phyloP scores from a whole-genome alignment of 148 eudicot species.

The Chenopodium suecicum region DNA sequence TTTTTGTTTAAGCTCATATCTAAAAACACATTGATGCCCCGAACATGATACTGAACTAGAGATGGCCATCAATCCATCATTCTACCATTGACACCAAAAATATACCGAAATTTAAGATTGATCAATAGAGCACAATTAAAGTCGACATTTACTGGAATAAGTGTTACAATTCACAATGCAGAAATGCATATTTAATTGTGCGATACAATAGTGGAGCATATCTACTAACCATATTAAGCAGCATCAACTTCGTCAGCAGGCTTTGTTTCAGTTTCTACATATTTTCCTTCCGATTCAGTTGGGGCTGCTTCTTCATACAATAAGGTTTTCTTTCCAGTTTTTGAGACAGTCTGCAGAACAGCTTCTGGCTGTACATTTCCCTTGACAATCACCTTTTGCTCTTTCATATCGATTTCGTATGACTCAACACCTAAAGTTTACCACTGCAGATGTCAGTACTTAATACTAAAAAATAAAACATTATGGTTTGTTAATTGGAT shows the following conservation, averaged over 20 bases:
- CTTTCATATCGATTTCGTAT: conserved; percentile 59
- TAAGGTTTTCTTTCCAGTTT: conserved; percentile 80
- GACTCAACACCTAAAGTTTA: conserved; percentile 64
- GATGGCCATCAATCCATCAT: no score
- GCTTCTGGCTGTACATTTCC: conserved; percentile 87
- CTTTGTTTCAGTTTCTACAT: conserved; percentile 11
- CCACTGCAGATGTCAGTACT: not conserved
- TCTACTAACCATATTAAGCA: not conserved
- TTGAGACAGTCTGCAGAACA: conserved; percentile 76
- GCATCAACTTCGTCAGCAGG: conserved; percentile 18
- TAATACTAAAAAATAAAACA: not conserved
- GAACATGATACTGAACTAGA: no score
- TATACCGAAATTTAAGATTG: no score
- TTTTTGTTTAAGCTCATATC: no score
- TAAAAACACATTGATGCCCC: no score
- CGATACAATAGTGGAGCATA: not conserved
- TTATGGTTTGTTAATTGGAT: not conserved
- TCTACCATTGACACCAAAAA: not conserved
- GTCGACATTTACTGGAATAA: not conserved
- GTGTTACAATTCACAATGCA: not conserved
- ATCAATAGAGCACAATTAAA: not conserved
- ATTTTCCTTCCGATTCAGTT: conserved; percentile 23
- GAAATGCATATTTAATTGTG: not conserved
- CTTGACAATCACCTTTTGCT: conserved; percentile 84
- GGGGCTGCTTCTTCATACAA: conserved; percentile 60